phyloP scores from a whole-genome alignment of 192 early-diverging fungal species.

The Geranomyces michiganensis region DNA sequence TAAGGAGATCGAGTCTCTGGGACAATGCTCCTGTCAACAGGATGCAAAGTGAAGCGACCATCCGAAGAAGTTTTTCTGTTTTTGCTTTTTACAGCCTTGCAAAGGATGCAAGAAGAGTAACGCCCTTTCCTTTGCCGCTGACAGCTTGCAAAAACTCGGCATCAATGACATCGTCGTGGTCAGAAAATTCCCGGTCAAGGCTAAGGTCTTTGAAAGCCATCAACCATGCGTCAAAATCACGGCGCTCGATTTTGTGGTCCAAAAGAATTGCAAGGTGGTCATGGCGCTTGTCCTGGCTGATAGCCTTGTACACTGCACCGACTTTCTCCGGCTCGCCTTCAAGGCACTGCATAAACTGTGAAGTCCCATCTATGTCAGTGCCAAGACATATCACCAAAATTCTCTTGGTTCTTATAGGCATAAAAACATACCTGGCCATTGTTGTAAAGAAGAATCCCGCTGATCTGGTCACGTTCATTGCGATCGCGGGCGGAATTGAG shows the following conservation, averaged over 20 bases:
- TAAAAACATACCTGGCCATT: conserved; percentile 2
- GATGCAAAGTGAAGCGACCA: no score
- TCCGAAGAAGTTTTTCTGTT: no score
- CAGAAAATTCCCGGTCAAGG: neutral
- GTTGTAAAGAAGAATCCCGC: conserved; percentile 7
- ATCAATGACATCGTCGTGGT: conserved; percentile 12
- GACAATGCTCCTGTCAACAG: no score
- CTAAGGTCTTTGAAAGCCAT: conserved; percentile 10
- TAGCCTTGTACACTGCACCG: neutral
- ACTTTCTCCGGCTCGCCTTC: neutral
- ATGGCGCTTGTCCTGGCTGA: neutral
- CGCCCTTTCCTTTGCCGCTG: neutral
- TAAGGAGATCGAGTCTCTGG: no score
- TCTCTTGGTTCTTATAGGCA: no score
- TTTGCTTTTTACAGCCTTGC: neutral
- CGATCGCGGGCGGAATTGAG: neutral
- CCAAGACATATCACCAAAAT: no score
- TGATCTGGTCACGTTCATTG: conserved; percentile 4
- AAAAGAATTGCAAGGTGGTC: neutral
- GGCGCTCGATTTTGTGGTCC: neutral
- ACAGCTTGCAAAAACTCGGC: neutral
- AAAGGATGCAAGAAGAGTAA: conserved; percentile 3
- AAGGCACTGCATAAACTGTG: neutral
- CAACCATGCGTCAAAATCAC: conserved; percentile 15
- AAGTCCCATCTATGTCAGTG: no score